phyloP scores from a whole-genome alignment of 306 rosid species.

The Corylus americana region DNA sequence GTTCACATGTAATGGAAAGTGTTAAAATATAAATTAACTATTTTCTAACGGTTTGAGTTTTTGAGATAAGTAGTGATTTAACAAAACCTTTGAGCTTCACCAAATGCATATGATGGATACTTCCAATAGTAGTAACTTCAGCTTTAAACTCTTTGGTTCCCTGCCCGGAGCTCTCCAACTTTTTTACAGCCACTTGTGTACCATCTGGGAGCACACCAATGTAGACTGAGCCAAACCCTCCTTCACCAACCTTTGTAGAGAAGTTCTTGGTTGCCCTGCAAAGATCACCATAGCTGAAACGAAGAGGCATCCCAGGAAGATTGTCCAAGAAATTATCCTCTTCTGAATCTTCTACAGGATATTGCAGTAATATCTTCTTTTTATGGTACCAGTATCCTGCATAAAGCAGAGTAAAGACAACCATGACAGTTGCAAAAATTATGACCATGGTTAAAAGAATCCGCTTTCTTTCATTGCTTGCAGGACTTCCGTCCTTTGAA shows the following conservation, averaged over 20 bases:
- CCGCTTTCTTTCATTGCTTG: conserved; percentile 3
- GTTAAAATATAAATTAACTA: too few species aligned
- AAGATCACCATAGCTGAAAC: conserved; percentile 36
- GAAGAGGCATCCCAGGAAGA: conserved; percentile 40
- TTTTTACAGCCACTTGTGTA: conserved; percentile 41
- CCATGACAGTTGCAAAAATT: conserved; percentile 12
- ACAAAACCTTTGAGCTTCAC: conserved; percentile 31
- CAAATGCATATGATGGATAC: conserved; percentile 39
- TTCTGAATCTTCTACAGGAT: conserved; percentile 25
- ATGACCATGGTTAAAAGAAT: conserved; percentile 22
- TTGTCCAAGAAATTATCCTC: conserved; percentile 38
- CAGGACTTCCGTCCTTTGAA: neutral
- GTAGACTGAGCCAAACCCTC: conserved; percentile 52
- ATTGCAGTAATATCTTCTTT: conserved; percentile 25
- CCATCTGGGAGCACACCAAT: conserved; percentile 37
- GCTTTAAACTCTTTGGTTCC: conserved; percentile 42
- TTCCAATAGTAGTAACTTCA: conserved; percentile 38
- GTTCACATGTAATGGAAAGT: too few species aligned
- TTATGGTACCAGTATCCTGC: conserved; percentile 18
- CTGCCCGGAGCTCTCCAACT: conserved; percentile 36
- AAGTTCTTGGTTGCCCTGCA: conserved; percentile 36
- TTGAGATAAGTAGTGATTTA: too few species aligned
- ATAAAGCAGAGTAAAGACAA: conserved; percentile 18
- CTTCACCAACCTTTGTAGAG: conserved; percentile 40
- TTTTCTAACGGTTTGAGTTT: too few species aligned